Evolutionary conservation across 1,284 basidiomycete genomes (phyloP).

Genomic region (Afroboletus lepidellus): DNA sequence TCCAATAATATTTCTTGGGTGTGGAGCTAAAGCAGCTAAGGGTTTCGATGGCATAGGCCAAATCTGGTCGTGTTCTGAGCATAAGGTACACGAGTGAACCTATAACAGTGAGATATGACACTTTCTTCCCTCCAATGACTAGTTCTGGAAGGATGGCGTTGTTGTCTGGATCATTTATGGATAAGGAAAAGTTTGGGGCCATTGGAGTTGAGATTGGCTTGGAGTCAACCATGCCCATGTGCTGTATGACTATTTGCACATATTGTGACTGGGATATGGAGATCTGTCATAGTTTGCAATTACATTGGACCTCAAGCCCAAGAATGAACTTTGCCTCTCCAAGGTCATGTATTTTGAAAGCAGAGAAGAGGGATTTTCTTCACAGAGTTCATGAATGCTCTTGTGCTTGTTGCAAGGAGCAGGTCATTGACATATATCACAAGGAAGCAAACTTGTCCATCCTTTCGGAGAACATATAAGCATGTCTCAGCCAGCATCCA

Average conservation of each 20-base stretch:
- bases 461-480: not conserved
- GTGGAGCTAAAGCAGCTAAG: not conserved
- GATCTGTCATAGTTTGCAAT: not conserved
- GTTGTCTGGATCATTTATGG: not conserved
- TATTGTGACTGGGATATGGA: too few species aligned
- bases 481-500: not conserved
- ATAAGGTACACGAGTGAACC: not conserved
- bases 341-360: not conserved
- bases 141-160: not conserved
- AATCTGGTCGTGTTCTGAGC: constrained; percentile 1
- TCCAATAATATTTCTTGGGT: not conserved
- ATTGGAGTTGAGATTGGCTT: not conserved
- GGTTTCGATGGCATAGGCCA: constrained; percentile 2
- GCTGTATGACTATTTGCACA: too few species aligned
- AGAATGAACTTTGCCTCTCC: not conserved
- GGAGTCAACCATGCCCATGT: too few species aligned
- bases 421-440: not conserved
- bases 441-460: not conserved
- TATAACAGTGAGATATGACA: not conserved
- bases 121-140: not conserved
- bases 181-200: not conserved
- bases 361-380: not conserved
- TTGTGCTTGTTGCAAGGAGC: not conserved
- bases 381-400: not conserved
- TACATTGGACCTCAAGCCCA: not conserved